phyloP scores from a whole-genome alignment of 2,329 filamentous ascomycete species.

The Falciphora oryzae region DNA sequence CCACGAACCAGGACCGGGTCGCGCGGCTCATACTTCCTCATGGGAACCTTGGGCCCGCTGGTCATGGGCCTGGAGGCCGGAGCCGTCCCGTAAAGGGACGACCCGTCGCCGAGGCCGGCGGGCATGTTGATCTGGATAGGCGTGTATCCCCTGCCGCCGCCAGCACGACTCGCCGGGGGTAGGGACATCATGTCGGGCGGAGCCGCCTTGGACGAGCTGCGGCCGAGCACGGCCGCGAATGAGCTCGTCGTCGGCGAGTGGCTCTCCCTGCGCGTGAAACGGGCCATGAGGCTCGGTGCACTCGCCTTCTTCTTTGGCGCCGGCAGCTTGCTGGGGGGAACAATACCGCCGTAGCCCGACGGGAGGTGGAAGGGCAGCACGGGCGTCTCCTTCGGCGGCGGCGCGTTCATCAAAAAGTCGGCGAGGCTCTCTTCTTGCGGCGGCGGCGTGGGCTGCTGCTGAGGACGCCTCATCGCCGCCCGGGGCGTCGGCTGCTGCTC shows the following conservation, averaged over 20 bases:
- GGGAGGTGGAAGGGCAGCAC: slow-evolving; percentile 27
- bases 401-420: slow-evolving; percentile 66
- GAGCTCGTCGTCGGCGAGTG: slow-evolving; percentile 19
- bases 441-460: slow-evolving; percentile 22
- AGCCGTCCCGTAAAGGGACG: slow-evolving; percentile 21
- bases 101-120: slow-evolving; percentile 36
- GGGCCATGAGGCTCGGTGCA: slow-evolving; percentile 54
- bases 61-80: slow-evolving; percentile 10
- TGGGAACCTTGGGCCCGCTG: slow-evolving; percentile 36
- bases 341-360: not conserved
- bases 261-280: slow-evolving; percentile 41
- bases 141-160: slow-evolving; percentile 37
- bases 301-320: slow-evolving; percentile 59
- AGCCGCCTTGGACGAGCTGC: slow-evolving; percentile 17
- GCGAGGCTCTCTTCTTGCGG: slow-evolving; percentile 62
- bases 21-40: slow-evolving; percentile 54
- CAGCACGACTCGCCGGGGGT: slow-evolving; percentile 30
- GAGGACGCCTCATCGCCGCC: slow-evolving; percentile 27
- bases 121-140: slow-evolving; percentile 49
- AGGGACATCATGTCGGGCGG: slow-evolving; percentile 30
- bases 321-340: slow-evolving; percentile 11
- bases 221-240: slow-evolving; percentile 17
- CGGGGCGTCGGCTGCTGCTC: slow-evolving; percentile 39
- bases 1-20: slow-evolving; percentile 37
- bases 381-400: slow-evolving; percentile 53